phyloP scores from a whole-genome alignment of 768 basidiomycete genomes.

The Termitomyces sp. region DNA sequence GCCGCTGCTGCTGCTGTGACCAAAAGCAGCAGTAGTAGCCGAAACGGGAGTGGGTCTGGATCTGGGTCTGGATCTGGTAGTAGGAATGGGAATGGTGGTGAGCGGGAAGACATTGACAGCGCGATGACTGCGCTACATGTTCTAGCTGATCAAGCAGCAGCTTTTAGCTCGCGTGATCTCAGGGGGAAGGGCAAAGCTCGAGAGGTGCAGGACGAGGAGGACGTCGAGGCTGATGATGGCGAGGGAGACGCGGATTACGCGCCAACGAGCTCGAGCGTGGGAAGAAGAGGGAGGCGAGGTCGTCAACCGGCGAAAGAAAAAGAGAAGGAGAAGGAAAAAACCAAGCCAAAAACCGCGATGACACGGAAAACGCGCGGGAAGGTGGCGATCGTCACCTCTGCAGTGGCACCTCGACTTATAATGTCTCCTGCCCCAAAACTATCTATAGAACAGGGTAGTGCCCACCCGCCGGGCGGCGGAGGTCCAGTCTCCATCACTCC shows the following conservation, averaged over 20 bases:
- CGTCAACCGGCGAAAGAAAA: conserved; percentile 19
- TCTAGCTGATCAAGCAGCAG: conserved; percentile 68
- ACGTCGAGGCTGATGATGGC: background rate
- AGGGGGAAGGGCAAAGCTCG: conserved; percentile 13
- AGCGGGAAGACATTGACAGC: conserved; percentile 19
- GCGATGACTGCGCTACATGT: conserved; percentile 62
- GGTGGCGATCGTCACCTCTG: background rate
- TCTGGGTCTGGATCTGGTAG: conserved; percentile 1
- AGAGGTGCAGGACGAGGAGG: conserved; percentile 11
- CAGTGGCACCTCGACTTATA: conserved; percentile 19
- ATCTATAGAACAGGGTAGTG: background rate
- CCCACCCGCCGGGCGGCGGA: background rate
- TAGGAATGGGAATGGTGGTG: conserved; percentile 6
- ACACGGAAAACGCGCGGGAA: conserved; percentile 14
- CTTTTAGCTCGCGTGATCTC: conserved; percentile 32
- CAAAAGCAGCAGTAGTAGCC: background rate
- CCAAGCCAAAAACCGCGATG: background rate
- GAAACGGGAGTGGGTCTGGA: background rate
- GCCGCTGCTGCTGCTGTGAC: background rate
- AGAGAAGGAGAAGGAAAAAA: background rate
- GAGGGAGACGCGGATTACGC: conserved; percentile 3
- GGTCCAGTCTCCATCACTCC: background rate
- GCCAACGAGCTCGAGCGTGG: background rate
- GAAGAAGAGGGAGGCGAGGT: conserved; percentile 12
- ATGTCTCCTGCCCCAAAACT: conserved; percentile 16